Conservation (phyloP, 352 stramenopile species). For the Phytopythium kandeliae region DNA sequence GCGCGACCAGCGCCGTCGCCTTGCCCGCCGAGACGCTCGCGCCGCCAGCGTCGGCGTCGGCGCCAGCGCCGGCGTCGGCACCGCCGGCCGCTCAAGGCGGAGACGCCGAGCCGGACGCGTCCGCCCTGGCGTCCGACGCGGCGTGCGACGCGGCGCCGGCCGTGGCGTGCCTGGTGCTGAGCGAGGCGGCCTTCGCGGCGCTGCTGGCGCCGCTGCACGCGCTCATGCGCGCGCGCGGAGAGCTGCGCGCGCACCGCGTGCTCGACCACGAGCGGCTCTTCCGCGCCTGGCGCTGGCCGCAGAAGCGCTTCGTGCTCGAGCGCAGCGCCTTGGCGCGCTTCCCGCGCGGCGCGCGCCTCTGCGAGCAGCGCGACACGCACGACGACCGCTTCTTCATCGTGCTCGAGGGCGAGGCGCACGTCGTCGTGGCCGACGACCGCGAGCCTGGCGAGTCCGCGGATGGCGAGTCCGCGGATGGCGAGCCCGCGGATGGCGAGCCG, state of each 20-base stretch:
- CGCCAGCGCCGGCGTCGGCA: too few species aligned
- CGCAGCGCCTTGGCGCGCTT: conserved; percentile 41
- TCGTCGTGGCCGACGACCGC: conserved; percentile 38
- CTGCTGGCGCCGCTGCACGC: conserved; percentile 46
- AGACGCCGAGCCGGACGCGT: too few species aligned
- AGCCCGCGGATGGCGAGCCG: not conserved
- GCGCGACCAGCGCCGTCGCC: conserved; percentile 45
- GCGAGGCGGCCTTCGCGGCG: conserved; percentile 24
- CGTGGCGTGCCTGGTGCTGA: conserved; percentile 46
- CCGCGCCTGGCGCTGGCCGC: conserved; percentile 31
- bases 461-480: not conserved
- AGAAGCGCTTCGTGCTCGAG: conserved; percentile 46
- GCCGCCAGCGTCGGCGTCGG: too few species aligned
- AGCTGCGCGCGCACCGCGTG: conserved; percentile 44
- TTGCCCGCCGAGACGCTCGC: too few species aligned
- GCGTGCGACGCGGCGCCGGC: conserved; percentile 7
- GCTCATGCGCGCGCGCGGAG: conserved; percentile 52
- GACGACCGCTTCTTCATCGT: conserved; percentile 70
- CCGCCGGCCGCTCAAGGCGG: too few species aligned
- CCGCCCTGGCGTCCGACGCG: too few species aligned
- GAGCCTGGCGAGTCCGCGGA: not conserved
- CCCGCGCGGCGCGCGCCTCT: conserved; percentile 35
- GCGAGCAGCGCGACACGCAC: conserved; percentile 45
- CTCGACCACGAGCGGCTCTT: conserved; percentile 66
- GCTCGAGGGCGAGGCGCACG: conserved; percentile 46